Evolutionary conservation across 768 basidiomycete genomes (phyloP).

Genomic region (Astraeus odoratus): DNA sequence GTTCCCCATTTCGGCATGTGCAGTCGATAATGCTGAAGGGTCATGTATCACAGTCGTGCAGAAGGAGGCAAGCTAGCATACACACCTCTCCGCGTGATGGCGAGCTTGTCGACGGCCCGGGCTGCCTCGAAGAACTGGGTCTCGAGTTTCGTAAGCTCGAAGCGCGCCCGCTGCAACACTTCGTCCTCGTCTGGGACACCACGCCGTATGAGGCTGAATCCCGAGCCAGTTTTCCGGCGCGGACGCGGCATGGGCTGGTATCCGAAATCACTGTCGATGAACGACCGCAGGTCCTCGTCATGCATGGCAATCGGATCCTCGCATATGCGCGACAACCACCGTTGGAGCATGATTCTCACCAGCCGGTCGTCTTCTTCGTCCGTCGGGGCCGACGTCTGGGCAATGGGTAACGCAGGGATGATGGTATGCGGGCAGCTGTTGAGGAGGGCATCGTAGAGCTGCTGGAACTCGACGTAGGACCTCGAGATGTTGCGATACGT

Average conservation of each 20-base stretch:
- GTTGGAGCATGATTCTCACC: slow-evolving; percentile 89
- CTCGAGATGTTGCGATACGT: slow-evolving; percentile 92
- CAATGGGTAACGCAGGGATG: slow-evolving; percentile 89
- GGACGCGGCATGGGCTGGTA: slow-evolving; percentile 80
- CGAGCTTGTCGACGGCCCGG: slow-evolving; percentile 83
- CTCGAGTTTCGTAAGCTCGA: slow-evolving; percentile 89
- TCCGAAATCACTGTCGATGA: slow-evolving; percentile 97
- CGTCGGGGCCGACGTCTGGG: slow-evolving; percentile 92
- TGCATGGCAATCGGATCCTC: slow-evolving; percentile 83
- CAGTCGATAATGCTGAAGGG: slow-evolving; percentile 59
- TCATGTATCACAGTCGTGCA: not conserved
- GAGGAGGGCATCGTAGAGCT: slow-evolving; percentile 86
- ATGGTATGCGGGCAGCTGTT: slow-evolving; percentile 95
- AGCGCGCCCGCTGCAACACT: slow-evolving; percentile 81
- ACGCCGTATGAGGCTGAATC: slow-evolving; percentile 71
- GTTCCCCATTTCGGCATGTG: slow-evolving; percentile 88
- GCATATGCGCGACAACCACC: slow-evolving; percentile 90
- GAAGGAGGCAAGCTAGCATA: slow-evolving; percentile 4
- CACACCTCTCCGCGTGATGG: slow-evolving; percentile 71
- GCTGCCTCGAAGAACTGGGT: slow-evolving; percentile 89
- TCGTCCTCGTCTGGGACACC: slow-evolving; percentile 93
- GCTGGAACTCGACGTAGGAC: slow-evolving; percentile 91
- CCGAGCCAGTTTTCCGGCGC: slow-evolving; percentile 63
- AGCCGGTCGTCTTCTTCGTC: slow-evolving; percentile 98
- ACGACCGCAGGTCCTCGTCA: slow-evolving; percentile 91